Evolutionary conservation across 1,284 basidiomycete genomes (phyloP).

Genomic region (Cryptococcus deneoformans): DNA sequence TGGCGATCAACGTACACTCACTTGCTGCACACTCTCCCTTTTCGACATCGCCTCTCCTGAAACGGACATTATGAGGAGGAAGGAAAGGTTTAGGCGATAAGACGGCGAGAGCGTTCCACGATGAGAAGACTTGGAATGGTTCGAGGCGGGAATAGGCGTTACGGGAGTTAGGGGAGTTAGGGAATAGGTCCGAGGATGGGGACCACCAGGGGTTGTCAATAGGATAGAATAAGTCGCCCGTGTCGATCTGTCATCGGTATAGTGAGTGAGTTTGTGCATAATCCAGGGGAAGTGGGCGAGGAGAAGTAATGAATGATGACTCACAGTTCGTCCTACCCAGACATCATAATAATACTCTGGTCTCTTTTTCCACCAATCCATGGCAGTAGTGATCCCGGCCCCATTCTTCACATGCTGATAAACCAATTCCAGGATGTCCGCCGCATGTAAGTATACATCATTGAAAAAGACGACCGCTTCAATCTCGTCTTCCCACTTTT

Average conservation of each 20-base stretch:
- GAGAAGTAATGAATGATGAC: conserved; percentile 5
- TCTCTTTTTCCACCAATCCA: conserved; percentile 46
- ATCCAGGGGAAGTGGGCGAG: background rate
- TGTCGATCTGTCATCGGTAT: conserved; percentile 29
- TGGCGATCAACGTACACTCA: conserved; percentile 44
- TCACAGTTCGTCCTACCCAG: conserved; percentile 47
- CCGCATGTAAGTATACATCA: conserved; percentile 46
- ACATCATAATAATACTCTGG: conserved; percentile 49
- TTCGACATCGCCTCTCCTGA: conserved; percentile 31
- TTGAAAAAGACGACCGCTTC: conserved; percentile 22
- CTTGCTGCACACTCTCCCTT: conserved; percentile 44
- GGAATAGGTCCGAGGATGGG: conserved; percentile 42
- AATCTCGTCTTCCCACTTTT: conserved; percentile 10
- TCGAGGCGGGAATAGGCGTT: conserved; percentile 25
- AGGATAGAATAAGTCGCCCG: conserved; percentile 50
- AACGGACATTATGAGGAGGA: conserved; percentile 35
- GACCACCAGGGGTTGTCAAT: conserved; percentile 43
- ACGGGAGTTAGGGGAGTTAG: conserved; percentile 27
- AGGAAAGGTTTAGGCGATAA: conserved; percentile 39
- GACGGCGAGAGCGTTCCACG: conserved; percentile 48
- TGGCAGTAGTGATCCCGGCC: conserved; percentile 43
- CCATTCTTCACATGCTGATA: conserved; percentile 37
- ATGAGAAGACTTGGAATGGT: conserved; percentile 48
- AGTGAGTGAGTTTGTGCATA: background rate
- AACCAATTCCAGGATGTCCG: conserved; percentile 44